Conservation (phyloP, 73 alveolate species). For the Paramecium caudatum region DNA sequence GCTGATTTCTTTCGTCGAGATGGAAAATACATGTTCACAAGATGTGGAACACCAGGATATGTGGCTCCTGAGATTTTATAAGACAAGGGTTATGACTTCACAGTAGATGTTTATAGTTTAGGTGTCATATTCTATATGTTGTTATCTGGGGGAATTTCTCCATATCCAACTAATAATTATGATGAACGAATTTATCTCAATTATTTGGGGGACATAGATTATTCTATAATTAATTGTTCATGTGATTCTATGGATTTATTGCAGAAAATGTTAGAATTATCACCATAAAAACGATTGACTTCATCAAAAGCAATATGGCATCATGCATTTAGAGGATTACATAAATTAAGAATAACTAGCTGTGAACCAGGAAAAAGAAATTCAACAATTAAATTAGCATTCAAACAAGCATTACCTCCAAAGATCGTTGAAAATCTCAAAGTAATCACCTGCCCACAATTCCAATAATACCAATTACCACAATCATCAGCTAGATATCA, state of each 20-base stretch:
- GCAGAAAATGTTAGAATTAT: not conserved
- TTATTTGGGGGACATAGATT: not conserved
- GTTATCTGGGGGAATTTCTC: constrained; percentile 55
- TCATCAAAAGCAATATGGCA: constrained; percentile 29
- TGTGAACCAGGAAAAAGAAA: not conserved
- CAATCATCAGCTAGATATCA: not conserved
- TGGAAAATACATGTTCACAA: constrained; percentile 32
- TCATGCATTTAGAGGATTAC: constrained; percentile 16
- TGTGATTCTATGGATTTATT: constrained; percentile 5
- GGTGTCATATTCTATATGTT: constrained; percentile 53
- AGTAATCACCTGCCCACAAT: not conserved
- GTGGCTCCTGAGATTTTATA: constrained; percentile 75
- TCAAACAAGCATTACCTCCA: not conserved
- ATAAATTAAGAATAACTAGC: not conserved
- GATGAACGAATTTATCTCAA: constrained; percentile 31
- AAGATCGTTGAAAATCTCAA: not conserved
- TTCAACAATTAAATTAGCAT: not conserved
- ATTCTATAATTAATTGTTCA: not conserved
- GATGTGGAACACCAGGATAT: constrained; percentile 75
- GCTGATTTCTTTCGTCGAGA: constrained; percentile 28
- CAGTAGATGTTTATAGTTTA: constrained; percentile 57
- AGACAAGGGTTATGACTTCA: constrained; percentile 63
- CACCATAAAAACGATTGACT: not conserved
- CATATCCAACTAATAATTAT: constrained; percentile 8
- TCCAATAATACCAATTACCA: not conserved